These are phyloP conservation scores for Fusarium succisae DNA, from an alignment of 2,329 filamentous ascomycete species.

Conservation along the genomic window DNA sequence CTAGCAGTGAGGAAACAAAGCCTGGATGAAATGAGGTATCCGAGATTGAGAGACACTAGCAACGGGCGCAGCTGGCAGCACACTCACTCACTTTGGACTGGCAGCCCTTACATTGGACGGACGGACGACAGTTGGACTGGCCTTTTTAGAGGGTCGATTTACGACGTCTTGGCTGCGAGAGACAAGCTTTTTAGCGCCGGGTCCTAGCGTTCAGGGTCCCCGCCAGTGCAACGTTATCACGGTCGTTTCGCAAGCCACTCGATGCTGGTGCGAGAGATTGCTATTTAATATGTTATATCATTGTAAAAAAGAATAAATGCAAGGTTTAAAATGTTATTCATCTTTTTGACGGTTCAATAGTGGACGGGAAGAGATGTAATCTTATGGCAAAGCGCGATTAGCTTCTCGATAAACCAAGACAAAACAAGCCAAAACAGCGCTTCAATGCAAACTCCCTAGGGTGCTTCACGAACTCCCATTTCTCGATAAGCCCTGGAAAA, in stretches of 20 bases:
- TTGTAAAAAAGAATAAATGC: not conserved
- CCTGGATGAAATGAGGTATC: not conserved
- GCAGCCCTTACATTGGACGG: not conserved
- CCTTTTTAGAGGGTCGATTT: not conserved
- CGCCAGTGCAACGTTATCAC: not conserved
- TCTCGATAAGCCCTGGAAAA: not conserved
- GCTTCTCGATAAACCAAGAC: not conserved
- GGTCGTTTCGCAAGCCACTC: not conserved
- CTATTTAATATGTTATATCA: not conserved
- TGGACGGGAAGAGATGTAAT: accelerated
- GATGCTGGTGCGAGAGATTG: not conserved
- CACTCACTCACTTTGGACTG: not conserved
- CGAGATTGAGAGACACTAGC: not conserved
- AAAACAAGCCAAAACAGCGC: accelerated
- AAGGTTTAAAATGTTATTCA: too few species aligned
- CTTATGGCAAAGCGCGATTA: not conserved
- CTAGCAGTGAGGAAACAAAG: not conserved
- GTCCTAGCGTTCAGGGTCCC: not conserved
- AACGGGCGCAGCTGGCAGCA: not conserved
- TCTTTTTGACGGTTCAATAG: accelerated
- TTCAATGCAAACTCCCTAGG: not conserved
- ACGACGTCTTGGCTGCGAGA: not conserved
- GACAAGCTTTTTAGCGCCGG: not conserved
- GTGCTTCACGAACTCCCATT: accelerated
- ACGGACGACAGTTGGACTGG: not conserved